Base-by-base conservation (phyloP, 352 stramenopile species). In the Phytophthora aleatoria region DNA sequence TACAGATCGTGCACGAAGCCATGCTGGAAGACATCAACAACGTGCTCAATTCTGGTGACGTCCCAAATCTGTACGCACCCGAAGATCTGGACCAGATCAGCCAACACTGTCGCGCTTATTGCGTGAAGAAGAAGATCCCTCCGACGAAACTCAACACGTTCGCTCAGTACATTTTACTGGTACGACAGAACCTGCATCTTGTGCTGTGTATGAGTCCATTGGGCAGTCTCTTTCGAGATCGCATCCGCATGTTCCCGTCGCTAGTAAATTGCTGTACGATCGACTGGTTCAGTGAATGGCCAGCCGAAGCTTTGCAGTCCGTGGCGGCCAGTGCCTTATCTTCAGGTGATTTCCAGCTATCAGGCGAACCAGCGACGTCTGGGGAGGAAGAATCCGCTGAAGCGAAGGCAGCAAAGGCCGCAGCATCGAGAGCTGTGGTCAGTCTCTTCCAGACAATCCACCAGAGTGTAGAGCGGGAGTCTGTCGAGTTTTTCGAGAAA, bases 1-100 rank as follows among this genome's bases (percentile, higher is more conserved):
- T 97, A 2, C 92, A 97, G 68, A 97, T 98, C 51, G 90, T 98
- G 5, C 79, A 98, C 48, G 95, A 98, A 60, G 87, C 89, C 9
- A 98, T 98, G 93, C 65, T 98, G 2, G 95, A 98, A 72, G 95
- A 98, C 66, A 94, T 98, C 55, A 98, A 98, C 74, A 97, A 91
- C 63, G 87, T 98, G 3, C 77, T 98, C 1, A 98, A 98, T 76
- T 97, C 90, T 24, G 95, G 95, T 15, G 94, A 98, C 47, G 89
- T 98, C 0, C 95, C 95, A 1, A 98, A 98, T 54, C 64, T 98
- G 54, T 98, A 98, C 57, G 89, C 74, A 0, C 60, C 85, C 0
- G 95, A 98, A 65, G 95, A 98, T 43, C 69, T 98, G 50, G 95
- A 98, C 45, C 73, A 84, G 41, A 98, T 98, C 70, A 92, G 86